Evolutionary conservation across 331 rosid genomes (phyloP).

Genomic region (Acacia pycnantha): DNA sequence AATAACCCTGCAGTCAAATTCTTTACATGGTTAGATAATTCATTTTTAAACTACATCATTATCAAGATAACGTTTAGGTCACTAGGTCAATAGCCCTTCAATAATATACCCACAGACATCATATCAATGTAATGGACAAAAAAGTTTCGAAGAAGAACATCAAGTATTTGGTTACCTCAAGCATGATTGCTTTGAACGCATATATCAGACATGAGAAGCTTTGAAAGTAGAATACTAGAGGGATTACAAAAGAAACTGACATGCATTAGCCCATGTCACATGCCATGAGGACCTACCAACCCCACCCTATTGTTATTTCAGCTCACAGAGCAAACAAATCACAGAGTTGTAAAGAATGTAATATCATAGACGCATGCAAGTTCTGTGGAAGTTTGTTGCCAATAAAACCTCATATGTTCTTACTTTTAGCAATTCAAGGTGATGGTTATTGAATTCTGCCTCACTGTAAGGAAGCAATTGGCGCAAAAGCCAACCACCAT

Average conservation of each 20-base stretch:
- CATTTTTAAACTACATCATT: not conserved
- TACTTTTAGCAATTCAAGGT: slow-evolving; percentile 70
- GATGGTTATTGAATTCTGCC: slow-evolving; percentile 70
- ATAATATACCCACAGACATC: not conserved
- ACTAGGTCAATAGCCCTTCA: not conserved
- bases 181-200: not conserved
- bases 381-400: not conserved
- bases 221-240: not conserved
- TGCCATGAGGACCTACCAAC: not conserved
- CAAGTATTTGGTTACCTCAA: not conserved
- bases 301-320: slow-evolving; percentile 9
- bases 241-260: slow-evolving; percentile 7
- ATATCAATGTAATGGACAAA: not conserved
- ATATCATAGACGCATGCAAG: slow-evolving; percentile 2
- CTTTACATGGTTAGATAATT: not conserved
- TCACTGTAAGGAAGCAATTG: slow-evolving; percentile 90
- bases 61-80: not conserved
- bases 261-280: not conserved
- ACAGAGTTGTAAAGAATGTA: slow-evolving; percentile 9
- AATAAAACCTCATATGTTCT: slow-evolving; percentile 24
- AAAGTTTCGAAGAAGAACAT: not conserved
- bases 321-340: slow-evolving; percentile 13
- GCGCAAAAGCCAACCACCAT: slow-evolving; percentile 98
- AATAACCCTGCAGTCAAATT: not conserved
- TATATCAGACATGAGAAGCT: not conserved